phyloP scores from a whole-genome alignment of 257 asterid genomes.

The Sherardia arvensis region DNA sequence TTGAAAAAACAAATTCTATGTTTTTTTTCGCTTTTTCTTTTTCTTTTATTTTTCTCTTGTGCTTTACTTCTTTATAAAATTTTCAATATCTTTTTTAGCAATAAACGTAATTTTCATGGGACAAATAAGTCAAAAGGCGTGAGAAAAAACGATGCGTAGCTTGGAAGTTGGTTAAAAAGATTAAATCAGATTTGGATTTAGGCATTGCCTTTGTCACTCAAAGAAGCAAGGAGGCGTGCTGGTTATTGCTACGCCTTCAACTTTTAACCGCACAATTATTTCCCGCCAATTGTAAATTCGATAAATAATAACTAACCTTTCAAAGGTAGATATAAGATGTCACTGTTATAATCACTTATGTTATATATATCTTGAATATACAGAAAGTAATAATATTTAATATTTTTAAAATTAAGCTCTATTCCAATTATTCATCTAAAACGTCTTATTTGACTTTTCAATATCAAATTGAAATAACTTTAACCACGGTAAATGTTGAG shows the following conservation, averaged over 20 bases:
- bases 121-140: constrained; percentile 39
- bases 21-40: not conserved
- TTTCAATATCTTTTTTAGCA: not conserved
- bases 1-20: too few species aligned
- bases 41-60: not conserved
- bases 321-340: not conserved
- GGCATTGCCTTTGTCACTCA: not conserved
- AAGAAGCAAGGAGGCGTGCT: not conserved
- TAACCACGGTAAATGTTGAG: too few species aligned
- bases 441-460: too few species aligned
- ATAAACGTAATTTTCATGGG: not conserved
- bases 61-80: not conserved
- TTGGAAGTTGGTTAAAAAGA: constrained; percentile 42
- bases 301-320: not conserved
- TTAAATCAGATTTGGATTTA: not conserved
- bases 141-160: constrained; percentile 57
- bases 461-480: too few species aligned
- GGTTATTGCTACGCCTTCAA: constrained; percentile 23
- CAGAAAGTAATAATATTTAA: too few species aligned
- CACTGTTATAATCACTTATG: not conserved
- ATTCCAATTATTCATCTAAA: too few species aligned
- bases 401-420: too few species aligned
- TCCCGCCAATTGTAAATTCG: not conserved
- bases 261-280: constrained; percentile 36
- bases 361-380: too few species aligned